A percentile compares a stretch with the other conserved stretches of the same genome.
Evolutionary conservation across 139 green algal species (phyloP).

Genomic region (Closterium sp.): DNA sequence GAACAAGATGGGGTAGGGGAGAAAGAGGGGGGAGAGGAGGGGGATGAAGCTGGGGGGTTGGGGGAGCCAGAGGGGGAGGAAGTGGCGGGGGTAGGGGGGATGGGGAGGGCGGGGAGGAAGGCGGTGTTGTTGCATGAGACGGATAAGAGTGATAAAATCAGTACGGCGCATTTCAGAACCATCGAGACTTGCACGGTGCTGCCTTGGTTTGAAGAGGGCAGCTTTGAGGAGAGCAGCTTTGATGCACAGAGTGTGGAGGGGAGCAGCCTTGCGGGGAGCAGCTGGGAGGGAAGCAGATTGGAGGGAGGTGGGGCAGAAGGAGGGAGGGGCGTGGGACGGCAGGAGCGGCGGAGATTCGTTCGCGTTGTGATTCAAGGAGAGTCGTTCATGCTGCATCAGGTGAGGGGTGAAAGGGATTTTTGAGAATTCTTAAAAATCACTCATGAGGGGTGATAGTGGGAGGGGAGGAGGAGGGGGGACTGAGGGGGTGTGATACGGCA

Average conservation of each 20-base stretch:
- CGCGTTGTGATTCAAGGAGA: constrained; percentile 24
- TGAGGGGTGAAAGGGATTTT: constrained; percentile 2
- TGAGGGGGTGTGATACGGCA: no score
- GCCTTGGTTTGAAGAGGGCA: not conserved
- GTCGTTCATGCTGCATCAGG: constrained; percentile 51
- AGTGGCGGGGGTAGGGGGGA: not conserved
- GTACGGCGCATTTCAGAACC: constrained; percentile 22
- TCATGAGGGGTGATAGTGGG: no score
- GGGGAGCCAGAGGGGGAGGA: not conserved
- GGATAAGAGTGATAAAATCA: constrained; percentile 10
- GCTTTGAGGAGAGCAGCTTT: not conserved
- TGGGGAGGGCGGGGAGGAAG: no score
- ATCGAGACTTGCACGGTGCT: constrained; percentile 23
- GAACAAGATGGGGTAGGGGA: no score
- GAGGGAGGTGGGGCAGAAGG: not conserved
- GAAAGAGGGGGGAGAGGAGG: not conserved
- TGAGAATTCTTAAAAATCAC: no score
- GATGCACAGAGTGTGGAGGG: no score
- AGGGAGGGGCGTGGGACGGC: constrained; percentile 6
- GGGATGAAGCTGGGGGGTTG: not conserved
- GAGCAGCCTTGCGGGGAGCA: not conserved
- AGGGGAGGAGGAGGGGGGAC: no score
- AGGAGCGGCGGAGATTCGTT: not conserved
- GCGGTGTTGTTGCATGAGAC: no score
- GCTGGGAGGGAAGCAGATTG: not conserved